phyloP scores from a whole-genome alignment of 2,329 filamentous ascomycete genomes.

The Fusarium sp. region DNA sequence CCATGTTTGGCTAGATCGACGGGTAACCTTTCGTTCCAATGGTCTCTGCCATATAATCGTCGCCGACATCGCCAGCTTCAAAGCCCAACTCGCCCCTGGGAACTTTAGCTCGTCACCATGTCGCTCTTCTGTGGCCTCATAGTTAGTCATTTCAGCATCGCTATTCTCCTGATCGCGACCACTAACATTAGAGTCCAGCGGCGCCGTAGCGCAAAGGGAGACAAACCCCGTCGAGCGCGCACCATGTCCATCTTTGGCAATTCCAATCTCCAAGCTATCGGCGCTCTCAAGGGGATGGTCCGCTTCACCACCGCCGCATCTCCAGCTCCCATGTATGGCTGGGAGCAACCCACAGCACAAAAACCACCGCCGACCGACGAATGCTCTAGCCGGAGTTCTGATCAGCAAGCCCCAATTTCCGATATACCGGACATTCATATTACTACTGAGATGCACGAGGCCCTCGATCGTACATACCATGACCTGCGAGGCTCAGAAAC shows the following conservation, averaged over 20 bases:
- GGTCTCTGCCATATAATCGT: slow-evolving; percentile 33
- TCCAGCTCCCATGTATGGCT: slow-evolving; percentile 45
- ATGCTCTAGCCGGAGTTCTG: slow-evolving; percentile 44
- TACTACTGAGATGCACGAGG: slow-evolving; percentile 62
- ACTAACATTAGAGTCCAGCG: slow-evolving; percentile 33
- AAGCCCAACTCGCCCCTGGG: slow-evolving; percentile 16
- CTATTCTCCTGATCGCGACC: background rate
- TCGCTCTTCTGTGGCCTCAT: slow-evolving; percentile 40
- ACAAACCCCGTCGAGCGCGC: slow-evolving; percentile 49
- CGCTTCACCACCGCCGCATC: slow-evolving; percentile 50
- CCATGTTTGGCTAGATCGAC: slow-evolving; percentile 20
- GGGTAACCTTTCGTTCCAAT: slow-evolving; percentile 37
- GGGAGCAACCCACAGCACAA: slow-evolving; percentile 33
- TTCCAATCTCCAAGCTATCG: slow-evolving; percentile 49
- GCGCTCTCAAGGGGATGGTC: slow-evolving; percentile 51
- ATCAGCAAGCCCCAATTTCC: slow-evolving; percentile 28
- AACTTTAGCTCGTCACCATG: slow-evolving; percentile 31
- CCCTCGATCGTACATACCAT: slow-evolving; percentile 63
- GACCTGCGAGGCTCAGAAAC: slow-evolving; percentile 54
- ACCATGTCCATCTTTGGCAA: slow-evolving; percentile 58
- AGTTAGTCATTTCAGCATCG: slow-evolving; percentile 19
- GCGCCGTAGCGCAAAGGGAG: slow-evolving; percentile 22
- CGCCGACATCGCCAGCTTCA: slow-evolving; percentile 36
- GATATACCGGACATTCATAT: slow-evolving; percentile 56
- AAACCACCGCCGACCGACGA: slow-evolving; percentile 40